Evolutionary conservation across 441 rosid species (phyloP), one percentile per base, ranked within the genome.

Genomic region (Gossypium gossypioides): DNA sequence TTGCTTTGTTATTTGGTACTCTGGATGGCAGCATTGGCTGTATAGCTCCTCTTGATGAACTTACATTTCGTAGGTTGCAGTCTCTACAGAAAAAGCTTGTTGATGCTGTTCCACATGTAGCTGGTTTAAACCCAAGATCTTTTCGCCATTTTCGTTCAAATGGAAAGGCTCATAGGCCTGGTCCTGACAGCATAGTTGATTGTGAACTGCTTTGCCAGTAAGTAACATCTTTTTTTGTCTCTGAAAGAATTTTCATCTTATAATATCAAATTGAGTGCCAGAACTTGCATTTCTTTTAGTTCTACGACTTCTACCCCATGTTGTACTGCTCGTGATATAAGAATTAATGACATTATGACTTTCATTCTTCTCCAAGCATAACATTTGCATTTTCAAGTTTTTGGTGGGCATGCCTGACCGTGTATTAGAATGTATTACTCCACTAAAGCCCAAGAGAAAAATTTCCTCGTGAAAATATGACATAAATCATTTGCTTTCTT

Each of bases 21-120:
- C 81, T 95, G 76, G 99, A 95, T 75, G 99, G 98, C 25, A 88
- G 99, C 83, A 75, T 92, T 68, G 99, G 98, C 15, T 95, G 98
- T 79, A 78, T 92, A 72, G 97, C 99, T 58, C 98, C 99, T 71
- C 93, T 95, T 7, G 98, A 95, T 44, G 99, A 95, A 81, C 84
- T 91, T 74, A 89, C 92, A n/a, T 95, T 95, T 72, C 97, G 97
- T 70, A 88, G 98, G 85, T 83, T 95, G 82, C 97, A 87, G 83
- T 91, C 97, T 1, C 83, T 95, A 27, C 99, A 95, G 84, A 86
- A 81, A 75, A 92, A 92, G 85, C 96, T 95, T 27, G 89, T 88
- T 64, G 98, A 95, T 70, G 87, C 92, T 69, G 93, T 91, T 86
- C 89, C 96, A 62, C 99, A 95, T 81, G 91, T 86, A 21, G 98